Conservation (phyloP, 257 asterid species). For the Linaria vulgaris region DNA sequence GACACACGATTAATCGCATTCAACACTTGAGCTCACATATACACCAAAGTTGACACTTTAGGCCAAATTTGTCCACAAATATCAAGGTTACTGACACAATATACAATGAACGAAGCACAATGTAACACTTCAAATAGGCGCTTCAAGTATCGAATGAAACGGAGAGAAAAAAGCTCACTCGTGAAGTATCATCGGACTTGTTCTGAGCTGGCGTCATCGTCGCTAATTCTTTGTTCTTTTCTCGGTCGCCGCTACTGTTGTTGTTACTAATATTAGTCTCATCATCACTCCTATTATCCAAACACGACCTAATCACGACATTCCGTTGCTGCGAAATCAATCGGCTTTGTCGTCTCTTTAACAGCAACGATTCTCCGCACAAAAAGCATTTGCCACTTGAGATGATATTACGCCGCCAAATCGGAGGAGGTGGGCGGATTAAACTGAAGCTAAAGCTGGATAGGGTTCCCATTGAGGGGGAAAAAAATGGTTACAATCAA, state of each 20-base stretch:
- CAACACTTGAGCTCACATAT: neutral
- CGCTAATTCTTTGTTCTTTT: conserved; percentile 52
- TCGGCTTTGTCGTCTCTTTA: conserved; percentile 29
- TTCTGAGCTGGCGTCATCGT: conserved; percentile 47
- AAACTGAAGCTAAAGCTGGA: conserved; percentile 47
- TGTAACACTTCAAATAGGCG: too few relatives aligned
- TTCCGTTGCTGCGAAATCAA: conserved; percentile 26
- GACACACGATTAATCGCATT: neutral
- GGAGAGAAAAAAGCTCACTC: conserved; percentile 37
- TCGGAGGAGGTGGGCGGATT: conserved; percentile 42
- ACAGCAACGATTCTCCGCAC: conserved; percentile 35
- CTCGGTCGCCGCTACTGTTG: conserved; percentile 38
- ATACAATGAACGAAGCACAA: too few relatives aligned
- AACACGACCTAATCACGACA: conserved; percentile 47
- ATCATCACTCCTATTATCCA: conserved; percentile 26
- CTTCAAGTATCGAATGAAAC: neutral
- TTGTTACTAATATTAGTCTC: conserved; percentile 34
- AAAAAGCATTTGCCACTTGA: conserved; percentile 32
- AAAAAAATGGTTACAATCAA: too few relatives aligned
- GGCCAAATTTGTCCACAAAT: neutral
- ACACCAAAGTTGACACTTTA: neutral
- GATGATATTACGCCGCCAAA: conserved; percentile 22
- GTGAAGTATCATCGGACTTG: conserved; percentile 44
- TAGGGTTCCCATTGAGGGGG: conserved; percentile 48
- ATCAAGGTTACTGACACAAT: too few relatives aligned